Base-by-base conservation (phyloP, 495 filamentous ascomycete genomes). In the Trichoderma gamsii region DNA sequence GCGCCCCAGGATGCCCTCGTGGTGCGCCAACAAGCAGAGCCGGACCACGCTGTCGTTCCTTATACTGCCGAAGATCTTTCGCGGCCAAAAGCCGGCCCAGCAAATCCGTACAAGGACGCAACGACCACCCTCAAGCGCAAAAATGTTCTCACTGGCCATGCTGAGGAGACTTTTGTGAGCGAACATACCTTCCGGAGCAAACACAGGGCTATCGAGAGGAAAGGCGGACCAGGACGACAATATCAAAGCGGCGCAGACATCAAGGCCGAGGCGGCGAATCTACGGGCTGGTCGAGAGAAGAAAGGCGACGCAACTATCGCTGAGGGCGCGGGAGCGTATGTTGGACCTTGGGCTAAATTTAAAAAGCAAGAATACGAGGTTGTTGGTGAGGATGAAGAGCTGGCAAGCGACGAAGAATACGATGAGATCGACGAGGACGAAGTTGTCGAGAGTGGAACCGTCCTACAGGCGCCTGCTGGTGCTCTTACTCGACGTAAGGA, bases 291-390 rank as follows among this genome's bases (percentile, higher is more conserved):
- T 72, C 81, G 95, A 43, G 92, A 97, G 77, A 85, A 79, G 71
- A 96, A 92, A 76, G 95, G 95, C 9, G 89, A 94, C 75, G 82
- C 91, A 38, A 87, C 88, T 66, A 82, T 97, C 46, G 87, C 93
- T 0, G 91, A 97, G 70, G 95, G 95, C 0, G 88, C 91, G 7
- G 88, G 88, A 46, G 88, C 92, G 32, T 98, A 97, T 76, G 83
- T 93, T 38, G 96, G 95, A 1, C 96, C 95, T 0, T 99, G 96
- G 96, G 95, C 96, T 38, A 86, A 84, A 75, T 98, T 95, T 71
- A 85, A 89, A 69, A 74, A 72, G 43, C 77, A 82, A 46, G 80
- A 86, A 68, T 92, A 90, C 70, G 88, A 93, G 73, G 78, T 80
- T 56, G 80, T 84, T 6, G 82, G 73, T 21, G 79, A 80, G 65